These are phyloP conservation scores for Suhomyces prunicola DNA, from an alignment of 805 yeast genomes.

Conservation along the genomic window DNA sequence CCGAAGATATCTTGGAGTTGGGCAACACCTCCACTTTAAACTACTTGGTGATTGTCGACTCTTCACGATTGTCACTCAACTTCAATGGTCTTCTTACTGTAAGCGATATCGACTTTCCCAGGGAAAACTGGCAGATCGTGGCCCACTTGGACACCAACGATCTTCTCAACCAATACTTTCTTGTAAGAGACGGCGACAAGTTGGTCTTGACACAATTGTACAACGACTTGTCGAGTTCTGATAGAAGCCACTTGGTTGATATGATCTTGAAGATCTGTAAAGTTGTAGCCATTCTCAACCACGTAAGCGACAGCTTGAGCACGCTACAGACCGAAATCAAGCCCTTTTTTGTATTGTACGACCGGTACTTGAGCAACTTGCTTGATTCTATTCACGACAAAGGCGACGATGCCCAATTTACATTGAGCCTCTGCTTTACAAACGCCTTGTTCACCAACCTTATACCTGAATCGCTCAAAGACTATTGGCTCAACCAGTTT, in stretches of 20 bases:
- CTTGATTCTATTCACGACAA: constrained; percentile 20
- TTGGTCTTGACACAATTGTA: constrained; percentile 13
- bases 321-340: constrained; percentile 18
- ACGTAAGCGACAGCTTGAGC: constrained; percentile 20
- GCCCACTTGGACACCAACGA: constrained; percentile 20
- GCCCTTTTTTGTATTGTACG: constrained; percentile 25
- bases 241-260: constrained; percentile 16
- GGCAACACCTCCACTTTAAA: constrained; percentile 13
- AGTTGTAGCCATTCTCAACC: constrained; percentile 22
- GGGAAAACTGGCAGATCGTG: constrained; percentile 9
- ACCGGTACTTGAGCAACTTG: constrained; percentile 32
- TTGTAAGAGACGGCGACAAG: constrained; percentile 14
- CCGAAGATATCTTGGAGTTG: constrained; percentile 9
- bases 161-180: constrained; percentile 26
- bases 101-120: constrained; percentile 21
- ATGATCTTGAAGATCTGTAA: constrained; percentile 24
- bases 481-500: constrained; percentile 61
- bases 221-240: constrained; percentile 9
- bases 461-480: constrained; percentile 46
- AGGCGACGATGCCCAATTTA: constrained; percentile 6
- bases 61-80: constrained; percentile 23
- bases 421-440: constrained; percentile 27
- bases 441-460: constrained; percentile 54
- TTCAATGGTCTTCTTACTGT: constrained; percentile 32
- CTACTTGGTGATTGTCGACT: constrained; percentile 25